These are phyloP conservation scores for Polyplosphaeria fusca DNA, from an alignment of 495 filamentous ascomycete species.

Conservation along the genomic window DNA sequence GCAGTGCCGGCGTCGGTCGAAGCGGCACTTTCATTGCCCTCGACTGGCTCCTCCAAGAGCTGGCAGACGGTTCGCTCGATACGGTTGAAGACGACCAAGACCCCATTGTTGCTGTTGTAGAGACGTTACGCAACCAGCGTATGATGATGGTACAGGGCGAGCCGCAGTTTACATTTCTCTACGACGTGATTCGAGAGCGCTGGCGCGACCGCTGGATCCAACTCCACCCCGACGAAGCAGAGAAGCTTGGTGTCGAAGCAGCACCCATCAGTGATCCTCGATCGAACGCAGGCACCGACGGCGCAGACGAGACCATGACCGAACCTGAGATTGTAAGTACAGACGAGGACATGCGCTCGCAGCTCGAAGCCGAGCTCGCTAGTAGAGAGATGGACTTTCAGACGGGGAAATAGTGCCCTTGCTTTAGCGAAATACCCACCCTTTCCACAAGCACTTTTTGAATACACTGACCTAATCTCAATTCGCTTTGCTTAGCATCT, in stretches of 20 bases:
- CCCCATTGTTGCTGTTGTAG: slow-evolving; percentile 70
- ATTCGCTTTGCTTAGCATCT: no score
- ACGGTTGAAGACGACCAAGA: slow-evolving; percentile 47
- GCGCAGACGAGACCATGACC: background rate
- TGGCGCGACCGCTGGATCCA: slow-evolving; percentile 44
- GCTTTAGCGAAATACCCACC: background rate
- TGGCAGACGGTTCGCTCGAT: slow-evolving; percentile 70
- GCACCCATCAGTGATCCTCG: background rate
- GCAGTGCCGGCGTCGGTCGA: slow-evolving; percentile 89
- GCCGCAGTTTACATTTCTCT: slow-evolving; percentile 82
- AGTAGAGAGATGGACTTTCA: slow-evolving; percentile 18
- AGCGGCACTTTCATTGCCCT: slow-evolving; percentile 94
- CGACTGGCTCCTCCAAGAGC: slow-evolving; percentile 79
- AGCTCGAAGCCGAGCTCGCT: slow-evolving; percentile 22
- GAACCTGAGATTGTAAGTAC: no score
- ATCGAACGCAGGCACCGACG: slow-evolving; percentile 2
- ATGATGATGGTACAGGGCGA: slow-evolving; percentile 96
- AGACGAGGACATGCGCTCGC: slow-evolving; percentile 24
- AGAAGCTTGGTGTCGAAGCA: slow-evolving; percentile 6
- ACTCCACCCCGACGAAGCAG: slow-evolving; percentile 23
- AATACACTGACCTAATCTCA: no score
- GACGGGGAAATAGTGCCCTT: slow-evolving; percentile 15
- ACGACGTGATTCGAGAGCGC: slow-evolving; percentile 75
- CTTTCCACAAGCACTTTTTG: no score
- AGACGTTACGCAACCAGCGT: slow-evolving; percentile 79